Conservation (phyloP, 2,329 filamentous ascomycete genomes). For the Bertia moriformis region DNA sequence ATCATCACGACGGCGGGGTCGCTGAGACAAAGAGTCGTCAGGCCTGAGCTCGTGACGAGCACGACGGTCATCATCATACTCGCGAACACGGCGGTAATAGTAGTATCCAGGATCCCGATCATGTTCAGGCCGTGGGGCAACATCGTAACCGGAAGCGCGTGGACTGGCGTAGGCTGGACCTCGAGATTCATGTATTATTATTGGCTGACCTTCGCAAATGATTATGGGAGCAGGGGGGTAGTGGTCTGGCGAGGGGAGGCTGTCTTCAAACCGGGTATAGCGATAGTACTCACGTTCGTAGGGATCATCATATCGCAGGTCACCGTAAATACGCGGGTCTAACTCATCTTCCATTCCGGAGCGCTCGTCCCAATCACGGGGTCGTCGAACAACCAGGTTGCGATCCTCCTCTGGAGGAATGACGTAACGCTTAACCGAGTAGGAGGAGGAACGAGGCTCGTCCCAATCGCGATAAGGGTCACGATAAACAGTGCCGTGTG, state of each 20-base stretch:
- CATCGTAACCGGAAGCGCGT: slow-evolving; percentile 39
- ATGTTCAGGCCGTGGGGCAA: slow-evolving; percentile 40
- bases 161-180: slow-evolving; percentile 29
- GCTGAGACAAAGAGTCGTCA: slow-evolving; percentile 34
- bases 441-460: slow-evolving; percentile 24
- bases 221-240: slow-evolving; percentile 20
- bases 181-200: slow-evolving; percentile 38
- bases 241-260: not conserved
- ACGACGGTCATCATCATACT: slow-evolving; percentile 24
- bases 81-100: slow-evolving; percentile 39
- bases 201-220: slow-evolving; percentile 34
- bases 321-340: slow-evolving; percentile 28
- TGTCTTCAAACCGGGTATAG: slow-evolving; percentile 10
- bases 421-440: slow-evolving; percentile 44
- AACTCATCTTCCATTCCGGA: not conserved
- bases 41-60: slow-evolving; percentile 29
- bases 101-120: slow-evolving; percentile 45
- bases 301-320: slow-evolving; percentile 24
- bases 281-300: slow-evolving; percentile 20
- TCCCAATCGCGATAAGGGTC: not conserved
- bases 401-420: slow-evolving; percentile 25
- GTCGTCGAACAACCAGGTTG: slow-evolving; percentile 24
- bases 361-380: slow-evolving; percentile 7
- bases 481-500: too few relatives aligned
- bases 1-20: slow-evolving; percentile 21